phyloP scores from a whole-genome alignment of 2,329 filamentous ascomycete species.

The Aspergillus sp. region DNA sequence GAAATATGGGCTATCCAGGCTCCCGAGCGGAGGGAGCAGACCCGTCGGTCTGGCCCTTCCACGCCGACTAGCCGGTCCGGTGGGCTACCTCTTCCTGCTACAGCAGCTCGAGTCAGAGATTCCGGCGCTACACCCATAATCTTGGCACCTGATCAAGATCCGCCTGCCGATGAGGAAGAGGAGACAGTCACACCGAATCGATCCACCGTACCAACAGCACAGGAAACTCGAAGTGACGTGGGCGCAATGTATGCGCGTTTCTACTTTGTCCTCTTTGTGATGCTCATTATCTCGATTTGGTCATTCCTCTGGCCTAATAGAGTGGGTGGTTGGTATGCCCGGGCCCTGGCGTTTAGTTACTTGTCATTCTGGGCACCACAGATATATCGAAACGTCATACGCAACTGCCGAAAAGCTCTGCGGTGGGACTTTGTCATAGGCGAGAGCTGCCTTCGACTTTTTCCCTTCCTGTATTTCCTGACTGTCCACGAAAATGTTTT shows the following conservation, averaged over 20 bases:
- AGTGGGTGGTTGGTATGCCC: slow-evolving; percentile 55
- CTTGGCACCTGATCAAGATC: slow-evolving; percentile 60
- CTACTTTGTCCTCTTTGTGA: slow-evolving; percentile 58
- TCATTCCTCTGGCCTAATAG: slow-evolving; percentile 57
- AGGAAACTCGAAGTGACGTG: slow-evolving; percentile 48
- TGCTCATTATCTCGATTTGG: slow-evolving; percentile 61
- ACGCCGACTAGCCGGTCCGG: slow-evolving; percentile 32
- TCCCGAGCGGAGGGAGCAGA: slow-evolving; percentile 40
- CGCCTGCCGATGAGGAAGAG: slow-evolving; percentile 42
- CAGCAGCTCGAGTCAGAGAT: slow-evolving; percentile 44
- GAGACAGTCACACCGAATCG: slow-evolving; percentile 31
- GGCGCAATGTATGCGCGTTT: slow-evolving; percentile 62
- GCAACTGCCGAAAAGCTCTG: slow-evolving; percentile 89
- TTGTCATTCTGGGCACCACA: slow-evolving; percentile 92
- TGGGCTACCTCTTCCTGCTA: slow-evolving; percentile 53
- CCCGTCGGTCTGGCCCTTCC: slow-evolving; percentile 26
- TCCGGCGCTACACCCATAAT: slow-evolving; percentile 57
- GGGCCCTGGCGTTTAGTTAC: slow-evolving; percentile 69
- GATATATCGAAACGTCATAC: slow-evolving; percentile 83
- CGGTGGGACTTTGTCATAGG: slow-evolving; percentile 87
- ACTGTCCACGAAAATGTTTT: slow-evolving; percentile 75
- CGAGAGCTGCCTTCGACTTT: slow-evolving; percentile 73
- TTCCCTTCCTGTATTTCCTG: slow-evolving; percentile 86
- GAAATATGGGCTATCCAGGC: slow-evolving; percentile 66
- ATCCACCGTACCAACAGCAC: slow-evolving; percentile 33